Evolutionary conservation across 2,329 filamentous ascomycete species (phyloP), one percentile per base, ranked within the genome.

Genomic region (Fusarium chlamydosporum): DNA sequence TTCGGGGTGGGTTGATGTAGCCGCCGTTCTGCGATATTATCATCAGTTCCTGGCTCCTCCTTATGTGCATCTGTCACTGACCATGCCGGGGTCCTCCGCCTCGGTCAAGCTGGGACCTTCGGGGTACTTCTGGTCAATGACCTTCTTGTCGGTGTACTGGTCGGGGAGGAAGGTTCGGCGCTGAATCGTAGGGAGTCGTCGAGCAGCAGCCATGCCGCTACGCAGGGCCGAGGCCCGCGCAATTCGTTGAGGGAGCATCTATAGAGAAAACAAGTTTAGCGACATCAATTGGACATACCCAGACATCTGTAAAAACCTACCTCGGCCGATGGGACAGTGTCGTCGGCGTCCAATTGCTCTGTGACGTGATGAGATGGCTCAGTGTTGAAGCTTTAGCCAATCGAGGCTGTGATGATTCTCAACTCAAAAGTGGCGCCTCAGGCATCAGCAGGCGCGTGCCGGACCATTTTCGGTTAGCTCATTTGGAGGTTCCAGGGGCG

Each of bases 1-100:
- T 84, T 56, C 86, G 82, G 15, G 89, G 88, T 61, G 92, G 92
- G 82, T 94, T 93, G 77, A 92, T 86, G 80, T 93, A 96, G 80
- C 91, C 91, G 76, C 92, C 93, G 80, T 94, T 96, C 92, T 94
- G 78, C 62, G 67, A 71, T 56, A 66, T 70, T 70, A 63, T 75
- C 68, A 71, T 76, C 64, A 51, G 72, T 64, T 56, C 34, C 45
- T 48, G 52, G 48, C 27, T 63, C 52, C 37, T 62, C 46, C 47
- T 54, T 42, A 51, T n/a, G 18, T 26, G 23, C 33, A 23, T 50
- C 42, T 56, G 51, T 46, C 34, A 82, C 86, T 79, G 74, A 91
- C 89, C 88, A 89, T 88, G 68, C 81, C 83, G 23, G 91, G 91
- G 72, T 92, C 89, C 76, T 91, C 86, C 53, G 86, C 83, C 31